phyloP scores from a whole-genome alignment of 2,329 filamentous ascomycete genomes.

The Thyridium curvatum region DNA sequence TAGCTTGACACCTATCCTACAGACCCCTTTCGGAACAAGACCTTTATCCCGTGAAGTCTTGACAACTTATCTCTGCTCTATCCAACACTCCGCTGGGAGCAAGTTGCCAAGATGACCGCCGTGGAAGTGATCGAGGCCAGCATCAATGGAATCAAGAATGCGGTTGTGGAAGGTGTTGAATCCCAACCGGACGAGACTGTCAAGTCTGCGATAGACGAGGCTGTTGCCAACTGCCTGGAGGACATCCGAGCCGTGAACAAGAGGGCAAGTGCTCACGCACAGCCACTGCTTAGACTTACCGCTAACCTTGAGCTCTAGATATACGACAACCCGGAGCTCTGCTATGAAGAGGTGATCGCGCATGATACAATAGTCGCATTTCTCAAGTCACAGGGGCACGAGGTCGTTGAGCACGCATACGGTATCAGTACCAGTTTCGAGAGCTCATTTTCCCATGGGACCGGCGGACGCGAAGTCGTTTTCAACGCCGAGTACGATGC shows the following conservation, averaged over 20 bases:
- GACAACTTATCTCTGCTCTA: too few species aligned
- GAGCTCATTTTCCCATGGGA: neutral
- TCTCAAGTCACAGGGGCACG: neutral
- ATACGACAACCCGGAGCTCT: neutral
- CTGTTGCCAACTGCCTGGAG: too few species aligned
- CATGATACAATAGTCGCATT: neutral
- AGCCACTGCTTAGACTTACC: neutral
- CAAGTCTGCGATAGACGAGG: too few species aligned
- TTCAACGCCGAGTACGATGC: constrained; percentile 4
- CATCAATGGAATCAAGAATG: too few species aligned
- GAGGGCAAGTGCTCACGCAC: constrained; percentile 3
- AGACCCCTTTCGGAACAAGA: too few species aligned
- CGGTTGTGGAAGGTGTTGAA: too few species aligned
- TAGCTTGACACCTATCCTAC: too few species aligned
- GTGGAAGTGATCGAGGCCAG: too few species aligned
- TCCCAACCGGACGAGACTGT: too few species aligned
- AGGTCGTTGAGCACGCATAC: neutral
- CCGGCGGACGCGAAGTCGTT: neutral
- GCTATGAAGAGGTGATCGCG: neutral
- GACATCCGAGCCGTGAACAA: constrained; percentile 1
- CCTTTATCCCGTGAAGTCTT: too few species aligned
- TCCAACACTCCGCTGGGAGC: too few species aligned
- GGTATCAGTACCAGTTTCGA: constrained; percentile 1
- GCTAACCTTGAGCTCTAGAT: neutral
- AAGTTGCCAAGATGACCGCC: too few species aligned